Evolutionary conservation across 1,139 yeast genomes (phyloP), one percentile per base, ranked within the genome.

Genomic region (Meyerozyma smithsonii): DNA sequence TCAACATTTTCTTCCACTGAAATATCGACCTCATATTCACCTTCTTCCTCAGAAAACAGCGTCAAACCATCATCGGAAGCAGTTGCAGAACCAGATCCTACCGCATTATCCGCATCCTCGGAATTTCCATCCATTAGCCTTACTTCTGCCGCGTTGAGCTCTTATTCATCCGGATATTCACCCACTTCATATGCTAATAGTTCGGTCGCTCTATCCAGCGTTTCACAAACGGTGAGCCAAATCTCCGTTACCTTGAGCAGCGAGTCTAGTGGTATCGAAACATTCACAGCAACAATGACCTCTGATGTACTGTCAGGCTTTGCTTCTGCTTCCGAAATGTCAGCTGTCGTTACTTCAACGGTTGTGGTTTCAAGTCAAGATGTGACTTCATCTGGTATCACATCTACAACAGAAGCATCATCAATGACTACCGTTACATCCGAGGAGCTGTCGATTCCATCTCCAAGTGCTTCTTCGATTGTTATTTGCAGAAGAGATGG

Each of bases 401-500:
- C 24, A 8, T 23, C 10, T 23, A 11, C 25, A 23, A 23, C 25
- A 11, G n/a, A 12, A 3, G 25, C n/a, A 5, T 23, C 6, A 2
- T 12, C 25, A 23, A 12, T 12, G 25, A 6, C 32, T 5, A 5
- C 12, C 5, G 32, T 10, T 10, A 28, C 16, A 14, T 15, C 32
- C 10, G 18, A n/a, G 32, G 15, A 28, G 5, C 30, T 12, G 7
- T 28, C 32, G n/a, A n/a, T n/a, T 28, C 12, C 32, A 12, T 14
- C 32, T 28, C 15, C 32, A 12, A 28, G 32, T 28, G 32, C 17
- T 15, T 28, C 32, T 12, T 28, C 32, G 32, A 28, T 28, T 11
- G 18, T 28, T 8, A 28, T 28, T 15, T 28, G 32, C 32, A 28
- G 32, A 15, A 28, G 32, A 7, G 32, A 28, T 14, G 32, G 32